Conservation (phyloP, 2,329 filamentous ascomycete genomes). For the Penicillium sp. region DNA sequence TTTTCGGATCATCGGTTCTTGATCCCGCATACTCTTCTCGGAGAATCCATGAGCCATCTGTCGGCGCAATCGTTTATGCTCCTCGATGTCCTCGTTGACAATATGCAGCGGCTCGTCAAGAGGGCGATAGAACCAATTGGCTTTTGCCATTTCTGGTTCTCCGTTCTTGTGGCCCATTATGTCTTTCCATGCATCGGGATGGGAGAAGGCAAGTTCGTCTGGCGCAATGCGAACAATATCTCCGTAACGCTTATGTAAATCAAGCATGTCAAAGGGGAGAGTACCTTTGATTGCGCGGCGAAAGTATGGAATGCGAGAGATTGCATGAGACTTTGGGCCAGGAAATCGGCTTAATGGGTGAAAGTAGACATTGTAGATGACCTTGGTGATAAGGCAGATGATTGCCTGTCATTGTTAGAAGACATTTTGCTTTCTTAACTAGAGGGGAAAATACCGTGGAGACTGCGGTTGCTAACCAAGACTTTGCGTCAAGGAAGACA, state of each 20-base stretch:
- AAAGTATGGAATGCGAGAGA: conserved; percentile 3
- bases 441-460: neutral
- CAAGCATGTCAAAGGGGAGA: conserved; percentile 1
- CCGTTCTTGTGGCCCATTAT: conserved; percentile 20
- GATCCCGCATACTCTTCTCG: conserved; percentile 24
- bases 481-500: neutral
- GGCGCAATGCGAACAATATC: conserved; percentile 15
- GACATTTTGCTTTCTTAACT: neutral
- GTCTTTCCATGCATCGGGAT: conserved; percentile 13
- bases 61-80: conserved; percentile 17
- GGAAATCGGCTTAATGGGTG: conserved; percentile 2
- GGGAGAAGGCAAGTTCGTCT: conserved; percentile 24
- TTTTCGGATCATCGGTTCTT: conserved; percentile 21
- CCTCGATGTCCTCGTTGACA: conserved; percentile 10
- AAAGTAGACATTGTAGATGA: conserved; percentile 4
- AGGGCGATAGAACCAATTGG: conserved; percentile 15
- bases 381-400: neutral
- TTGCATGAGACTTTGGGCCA: conserved; percentile 1
- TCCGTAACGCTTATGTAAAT: conserved; percentile 3
- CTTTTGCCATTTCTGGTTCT: conserved; percentile 13
- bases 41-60: conserved; percentile 28
- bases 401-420: neutral
- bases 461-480: neutral
- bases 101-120: conserved; percentile 15
- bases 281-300: neutral